phyloP scores from a whole-genome alignment of 2,329 filamentous ascomycete genomes.

The Fusarium longipes region DNA sequence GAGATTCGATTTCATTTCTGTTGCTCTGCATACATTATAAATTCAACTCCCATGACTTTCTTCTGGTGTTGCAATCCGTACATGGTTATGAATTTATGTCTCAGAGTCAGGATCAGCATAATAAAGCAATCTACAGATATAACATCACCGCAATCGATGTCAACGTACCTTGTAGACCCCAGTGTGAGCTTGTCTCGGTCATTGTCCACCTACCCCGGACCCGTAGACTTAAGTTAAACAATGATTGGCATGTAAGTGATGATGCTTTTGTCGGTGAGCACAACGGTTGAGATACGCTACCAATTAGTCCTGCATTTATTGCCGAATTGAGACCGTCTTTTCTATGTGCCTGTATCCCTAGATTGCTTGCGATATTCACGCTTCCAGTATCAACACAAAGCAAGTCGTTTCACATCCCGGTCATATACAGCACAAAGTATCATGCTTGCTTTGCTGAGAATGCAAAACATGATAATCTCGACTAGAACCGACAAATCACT shows the following conservation, averaged over 20 bases:
- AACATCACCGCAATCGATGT: slow-evolving; percentile 8
- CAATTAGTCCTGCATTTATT: background rate
- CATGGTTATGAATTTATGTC: background rate
- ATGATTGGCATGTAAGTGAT: slow-evolving; percentile 35
- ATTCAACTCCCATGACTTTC: background rate
- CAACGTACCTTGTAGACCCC: slow-evolving; percentile 20
- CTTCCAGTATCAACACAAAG: background rate
- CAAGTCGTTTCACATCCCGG: background rate
- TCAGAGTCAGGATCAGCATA: slow-evolving; percentile 8
- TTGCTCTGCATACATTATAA: background rate
- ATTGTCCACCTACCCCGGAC: slow-evolving; percentile 44
- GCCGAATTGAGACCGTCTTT: background rate
- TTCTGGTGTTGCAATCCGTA: background rate
- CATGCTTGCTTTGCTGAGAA: background rate
- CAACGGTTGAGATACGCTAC: background rate
- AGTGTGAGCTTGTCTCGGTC: slow-evolving; percentile 40
- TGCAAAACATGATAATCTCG: slow-evolving; percentile 26
- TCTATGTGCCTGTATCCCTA: background rate
- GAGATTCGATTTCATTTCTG: slow-evolving; percentile 26
- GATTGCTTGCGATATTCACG: background rate
- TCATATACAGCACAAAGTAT: background rate
- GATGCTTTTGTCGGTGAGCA: slow-evolving; percentile 32
- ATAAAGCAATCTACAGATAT: slow-evolving; percentile 15
- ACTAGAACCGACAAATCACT: slow-evolving; percentile 12
- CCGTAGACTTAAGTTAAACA: slow-evolving; percentile 36